phyloP scores from a whole-genome alignment of 2,329 filamentous ascomycete species.

The Dichotomopilus funicola region DNA sequence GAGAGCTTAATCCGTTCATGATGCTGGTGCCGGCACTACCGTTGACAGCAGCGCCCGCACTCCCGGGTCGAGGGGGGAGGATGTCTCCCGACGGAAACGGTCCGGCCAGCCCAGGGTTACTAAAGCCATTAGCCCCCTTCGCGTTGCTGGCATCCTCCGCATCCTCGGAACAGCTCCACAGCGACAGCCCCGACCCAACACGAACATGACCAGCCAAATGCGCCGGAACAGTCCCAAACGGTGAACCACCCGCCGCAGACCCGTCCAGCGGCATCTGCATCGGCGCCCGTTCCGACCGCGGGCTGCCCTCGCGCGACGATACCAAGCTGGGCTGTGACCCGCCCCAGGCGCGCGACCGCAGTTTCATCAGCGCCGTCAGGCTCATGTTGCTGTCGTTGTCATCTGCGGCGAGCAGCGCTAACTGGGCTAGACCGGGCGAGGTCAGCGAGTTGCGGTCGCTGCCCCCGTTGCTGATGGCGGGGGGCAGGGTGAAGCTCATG shows the following conservation, averaged over 20 bases:
- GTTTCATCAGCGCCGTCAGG: constrained; percentile 62
- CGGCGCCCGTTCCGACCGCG: constrained; percentile 37
- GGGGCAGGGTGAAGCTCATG: constrained; percentile 61
- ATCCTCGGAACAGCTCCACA: constrained; percentile 43
- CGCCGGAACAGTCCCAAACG: constrained; percentile 8
- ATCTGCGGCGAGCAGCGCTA: constrained; percentile 62
- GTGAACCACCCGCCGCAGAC: not conserved
- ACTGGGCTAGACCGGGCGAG: constrained; percentile 69
- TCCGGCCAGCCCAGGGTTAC: constrained; percentile 32
- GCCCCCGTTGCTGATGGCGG: constrained; percentile 32
- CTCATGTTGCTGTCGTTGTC: constrained; percentile 48
- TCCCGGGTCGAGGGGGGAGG: constrained; percentile 21
- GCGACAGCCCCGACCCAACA: constrained; percentile 44
- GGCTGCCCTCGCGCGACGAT: constrained; percentile 45
- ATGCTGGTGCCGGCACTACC: not conserved
- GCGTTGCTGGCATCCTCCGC: not conserved
- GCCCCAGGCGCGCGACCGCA: constrained; percentile 73
- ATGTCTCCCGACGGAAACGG: not conserved
- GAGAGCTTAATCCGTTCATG: not conserved
- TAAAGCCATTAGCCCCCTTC: not conserved
- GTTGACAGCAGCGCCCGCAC: constrained; percentile 1
- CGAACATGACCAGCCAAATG: constrained; percentile 32
- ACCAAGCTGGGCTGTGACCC: constrained; percentile 69
- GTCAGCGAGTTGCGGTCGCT: constrained; percentile 36
- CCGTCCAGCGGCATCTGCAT: not conserved